Percentiles rank a stretch among this genome's conserved stretches.
Conservation (phyloP, 75 land plant species). For the Azolla pinnata region DNA sequence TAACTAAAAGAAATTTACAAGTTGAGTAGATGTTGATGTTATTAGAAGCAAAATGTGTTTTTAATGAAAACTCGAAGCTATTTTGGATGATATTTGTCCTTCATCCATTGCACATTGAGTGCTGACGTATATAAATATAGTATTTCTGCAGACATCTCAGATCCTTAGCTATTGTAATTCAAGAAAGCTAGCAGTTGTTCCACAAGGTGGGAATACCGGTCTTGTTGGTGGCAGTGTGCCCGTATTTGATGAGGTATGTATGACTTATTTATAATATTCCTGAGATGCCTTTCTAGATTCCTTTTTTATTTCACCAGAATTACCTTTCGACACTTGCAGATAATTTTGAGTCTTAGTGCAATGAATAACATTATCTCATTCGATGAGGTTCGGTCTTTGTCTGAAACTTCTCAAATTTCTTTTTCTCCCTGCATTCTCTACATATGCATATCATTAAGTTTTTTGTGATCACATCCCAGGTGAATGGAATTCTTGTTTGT, state of each 20-base stretch:
- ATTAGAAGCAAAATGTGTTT: too few species aligned
- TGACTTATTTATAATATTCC: too few species aligned
- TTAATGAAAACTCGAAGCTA: too few species aligned
- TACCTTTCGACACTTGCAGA: constrained; percentile 38
- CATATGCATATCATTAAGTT: background rate
- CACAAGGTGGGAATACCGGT: constrained; percentile 97
- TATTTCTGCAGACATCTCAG: constrained; percentile 68
- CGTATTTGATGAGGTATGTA: constrained; percentile 90
- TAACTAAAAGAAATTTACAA: too few species aligned
- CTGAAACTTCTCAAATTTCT: too few species aligned
- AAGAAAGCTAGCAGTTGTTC: constrained; percentile 76
- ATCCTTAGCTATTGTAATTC: constrained; percentile 69
- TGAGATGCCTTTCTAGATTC: background rate
- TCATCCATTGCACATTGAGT: too few species aligned
- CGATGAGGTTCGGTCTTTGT: too few species aligned
- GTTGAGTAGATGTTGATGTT: too few species aligned
- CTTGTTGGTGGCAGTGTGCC: constrained; percentile 98
- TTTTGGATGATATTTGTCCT: too few species aligned
- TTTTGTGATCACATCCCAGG: constrained; percentile 28
- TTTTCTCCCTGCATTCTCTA: background rate
- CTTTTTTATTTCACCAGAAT: constrained; percentile 2
- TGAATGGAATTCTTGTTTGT: constrained; percentile 90
- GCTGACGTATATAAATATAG: too few species aligned
- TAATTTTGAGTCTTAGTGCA: constrained; percentile 64
- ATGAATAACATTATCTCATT: constrained; percentile 82